These are phyloP conservation scores for Pythium brassicae DNA, from an alignment of 352 stramenopile genomes.

Conservation along the genomic window DNA sequence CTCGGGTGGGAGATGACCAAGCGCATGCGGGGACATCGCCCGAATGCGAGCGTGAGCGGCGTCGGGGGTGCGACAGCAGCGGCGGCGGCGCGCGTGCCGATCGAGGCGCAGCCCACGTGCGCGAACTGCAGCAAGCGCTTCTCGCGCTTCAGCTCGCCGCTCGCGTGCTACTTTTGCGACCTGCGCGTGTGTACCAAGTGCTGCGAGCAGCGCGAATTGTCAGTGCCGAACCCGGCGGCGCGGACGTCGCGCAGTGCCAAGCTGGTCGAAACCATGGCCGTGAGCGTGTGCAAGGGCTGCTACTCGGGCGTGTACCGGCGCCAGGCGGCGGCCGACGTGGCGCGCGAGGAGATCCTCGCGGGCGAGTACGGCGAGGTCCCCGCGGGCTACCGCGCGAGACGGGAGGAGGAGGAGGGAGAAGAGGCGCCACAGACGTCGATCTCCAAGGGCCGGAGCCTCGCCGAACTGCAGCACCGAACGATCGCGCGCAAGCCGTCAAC, in stretches of 20 bases:
- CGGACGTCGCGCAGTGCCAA: too few species aligned
- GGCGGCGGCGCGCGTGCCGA: too few species aligned
- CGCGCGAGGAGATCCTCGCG: slow-evolving; percentile 8
- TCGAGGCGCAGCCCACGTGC: too few species aligned
- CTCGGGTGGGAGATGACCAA: slow-evolving; percentile 7
- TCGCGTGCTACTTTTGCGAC: too few species aligned
- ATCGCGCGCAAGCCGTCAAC: not conserved
- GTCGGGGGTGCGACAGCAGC: too few species aligned
- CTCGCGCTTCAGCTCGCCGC: too few species aligned
- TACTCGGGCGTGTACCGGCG: not conserved
- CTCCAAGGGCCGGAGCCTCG: not conserved
- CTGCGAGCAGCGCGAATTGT: too few species aligned
- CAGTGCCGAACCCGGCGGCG: too few species aligned
- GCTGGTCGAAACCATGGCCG: too few species aligned
- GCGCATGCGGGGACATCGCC: not conserved
- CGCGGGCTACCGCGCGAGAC: not conserved
- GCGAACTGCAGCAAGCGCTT: too few species aligned
- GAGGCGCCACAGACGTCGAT: not conserved
- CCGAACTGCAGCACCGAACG: not conserved
- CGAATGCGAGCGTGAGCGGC: too few species aligned
- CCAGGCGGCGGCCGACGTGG: slow-evolving; percentile 1
- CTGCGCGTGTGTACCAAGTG: too few species aligned
- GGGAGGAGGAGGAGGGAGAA: not conserved
- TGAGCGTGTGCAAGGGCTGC: slow-evolving; percentile 1
- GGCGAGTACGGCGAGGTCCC: slow-evolving; percentile 4